Base-by-base conservation (phyloP, 495 filamentous ascomycete genomes). In the Hyaloscypha variabilis region DNA sequence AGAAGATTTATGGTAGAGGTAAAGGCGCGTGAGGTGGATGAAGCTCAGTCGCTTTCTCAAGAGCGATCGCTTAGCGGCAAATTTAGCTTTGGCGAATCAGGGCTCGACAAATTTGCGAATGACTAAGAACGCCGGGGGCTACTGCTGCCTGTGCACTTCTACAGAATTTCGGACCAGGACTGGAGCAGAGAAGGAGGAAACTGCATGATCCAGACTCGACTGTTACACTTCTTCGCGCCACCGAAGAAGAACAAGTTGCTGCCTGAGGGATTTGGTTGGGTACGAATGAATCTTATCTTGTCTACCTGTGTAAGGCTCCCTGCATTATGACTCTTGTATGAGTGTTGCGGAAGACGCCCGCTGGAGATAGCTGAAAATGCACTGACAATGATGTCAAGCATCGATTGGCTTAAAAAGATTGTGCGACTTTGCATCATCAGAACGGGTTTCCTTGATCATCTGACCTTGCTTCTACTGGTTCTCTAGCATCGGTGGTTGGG, bases 181-280 rank as follows among this genome's bases (percentile, higher is more conserved):
- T 56, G 34, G 62, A 24, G 51, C 11, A 26, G 29, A 31, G 31
- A 29, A 31, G 58, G 17, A 4, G 23, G 14, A 2, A 6, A 49
- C 19, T 8, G 51, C 51, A 39, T 11, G 51, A 54, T 29, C 50
- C 23, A 55, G 8, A 60, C 17, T 52, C 36, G 26, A 24, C 59
- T 46, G 31, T 26, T 51, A 21, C 4, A 29, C 5, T n/a, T 30
- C 36, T 52, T 13, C 19, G 39, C 26, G 30, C 46, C 26, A 61
- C 58, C 26, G 30, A 8, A 21, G 46, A 29, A 29, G 30, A 64
- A 58, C 19, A 42, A 8, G 39, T 63, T 67, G 68, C 68, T 71
- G 64, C 65, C 60, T 67, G 61, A 65, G 65, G 61, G 39, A 53
- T 58, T 57, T 36, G 55, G 62, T 67, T 70, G 68, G 68, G 2